phyloP scores from a whole-genome alignment of 2,329 filamentous ascomycete species.

The Ophiosphaerella korrae region DNA sequence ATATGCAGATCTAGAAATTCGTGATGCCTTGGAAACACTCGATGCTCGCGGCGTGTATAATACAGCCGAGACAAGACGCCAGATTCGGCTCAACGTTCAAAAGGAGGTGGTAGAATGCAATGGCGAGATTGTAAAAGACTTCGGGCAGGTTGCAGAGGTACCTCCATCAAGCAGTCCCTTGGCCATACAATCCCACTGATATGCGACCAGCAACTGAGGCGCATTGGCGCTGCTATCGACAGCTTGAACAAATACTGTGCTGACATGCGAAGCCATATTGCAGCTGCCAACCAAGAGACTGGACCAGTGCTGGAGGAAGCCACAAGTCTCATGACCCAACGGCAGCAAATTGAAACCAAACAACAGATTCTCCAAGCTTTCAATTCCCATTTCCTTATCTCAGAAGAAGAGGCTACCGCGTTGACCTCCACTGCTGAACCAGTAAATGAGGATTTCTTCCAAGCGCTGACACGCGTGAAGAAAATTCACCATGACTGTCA shows the following conservation, averaged over 20 bases:
- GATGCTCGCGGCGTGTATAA: conserved; percentile 75
- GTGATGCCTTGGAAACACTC: conserved; percentile 78
- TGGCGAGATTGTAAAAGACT: conserved; percentile 84
- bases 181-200: conserved; percentile 26
- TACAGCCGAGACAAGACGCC: conserved; percentile 76
- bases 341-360: conserved; percentile 76
- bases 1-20: conserved; percentile 89
- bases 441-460: conserved; percentile 85
- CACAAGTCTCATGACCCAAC: conserved; percentile 72
- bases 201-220: conserved; percentile 73
- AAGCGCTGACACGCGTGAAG: conserved; percentile 76
- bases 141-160: conserved; percentile 86
- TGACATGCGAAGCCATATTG: conserved; percentile 79
- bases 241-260: conserved; percentile 79
- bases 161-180: conserved; percentile 9
- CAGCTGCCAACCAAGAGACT: conserved; percentile 75
- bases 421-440: conserved; percentile 80
- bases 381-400: conserved; percentile 80
- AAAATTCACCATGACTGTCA: conserved; percentile 88
- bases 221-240: conserved; percentile 78
- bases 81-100: conserved; percentile 81
- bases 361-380: conserved; percentile 79
- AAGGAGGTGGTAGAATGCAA: conserved; percentile 93
- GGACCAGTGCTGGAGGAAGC: conserved; percentile 78
- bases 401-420: conserved; percentile 76